phyloP scores from a whole-genome alignment of 257 asterid species.

The Prunella vulgaris region DNA sequence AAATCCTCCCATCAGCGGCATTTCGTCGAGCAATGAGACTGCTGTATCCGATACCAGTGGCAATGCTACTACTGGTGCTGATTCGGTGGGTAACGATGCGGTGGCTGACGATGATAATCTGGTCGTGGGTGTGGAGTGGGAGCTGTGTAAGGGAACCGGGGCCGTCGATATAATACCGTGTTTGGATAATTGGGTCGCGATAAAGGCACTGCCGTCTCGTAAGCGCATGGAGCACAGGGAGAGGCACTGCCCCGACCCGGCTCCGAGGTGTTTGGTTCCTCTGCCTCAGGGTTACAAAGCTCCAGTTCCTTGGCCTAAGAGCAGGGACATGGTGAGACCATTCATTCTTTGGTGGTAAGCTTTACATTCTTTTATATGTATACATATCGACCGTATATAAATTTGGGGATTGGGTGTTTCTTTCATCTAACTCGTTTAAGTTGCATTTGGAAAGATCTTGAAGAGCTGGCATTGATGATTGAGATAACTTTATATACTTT shows the following conservation, averaged over 20 bases:
- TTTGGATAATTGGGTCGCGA: conserved; percentile 70
- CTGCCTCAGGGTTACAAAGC: conserved; percentile 62
- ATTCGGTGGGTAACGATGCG: not conserved
- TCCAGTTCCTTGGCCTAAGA: conserved; percentile 94
- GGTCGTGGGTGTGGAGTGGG: conserved; percentile 50
- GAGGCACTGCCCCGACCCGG: conserved; percentile 76
- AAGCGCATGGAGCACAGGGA: conserved; percentile 90
- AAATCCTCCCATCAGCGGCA: not conserved
- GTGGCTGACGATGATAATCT: conserved; percentile 18
- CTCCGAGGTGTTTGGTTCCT: conserved; percentile 76
- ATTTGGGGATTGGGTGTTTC: not conserved
- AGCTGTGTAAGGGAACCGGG: conserved; percentile 42
- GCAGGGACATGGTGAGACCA: conserved; percentile 97
- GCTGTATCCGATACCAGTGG: not conserved
- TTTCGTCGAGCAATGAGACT: not conserved
- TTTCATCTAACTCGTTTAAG: not conserved
- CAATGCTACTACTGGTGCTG: not conserved
- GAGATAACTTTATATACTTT: not conserved
- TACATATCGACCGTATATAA: not conserved
- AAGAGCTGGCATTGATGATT: not conserved
- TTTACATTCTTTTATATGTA: conserved; percentile 20
- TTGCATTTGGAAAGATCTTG: not conserved
- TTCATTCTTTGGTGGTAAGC: conserved; percentile 59
- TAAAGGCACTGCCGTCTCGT: conserved; percentile 51
- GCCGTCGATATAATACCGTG: conserved; percentile 83